A percentile compares a stretch with the other conserved stretches of the same genome.
These are phyloP conservation scores for Apodospora peruviana DNA, from an alignment of 495 filamentous ascomycete genomes.

Conservation along the genomic window DNA sequence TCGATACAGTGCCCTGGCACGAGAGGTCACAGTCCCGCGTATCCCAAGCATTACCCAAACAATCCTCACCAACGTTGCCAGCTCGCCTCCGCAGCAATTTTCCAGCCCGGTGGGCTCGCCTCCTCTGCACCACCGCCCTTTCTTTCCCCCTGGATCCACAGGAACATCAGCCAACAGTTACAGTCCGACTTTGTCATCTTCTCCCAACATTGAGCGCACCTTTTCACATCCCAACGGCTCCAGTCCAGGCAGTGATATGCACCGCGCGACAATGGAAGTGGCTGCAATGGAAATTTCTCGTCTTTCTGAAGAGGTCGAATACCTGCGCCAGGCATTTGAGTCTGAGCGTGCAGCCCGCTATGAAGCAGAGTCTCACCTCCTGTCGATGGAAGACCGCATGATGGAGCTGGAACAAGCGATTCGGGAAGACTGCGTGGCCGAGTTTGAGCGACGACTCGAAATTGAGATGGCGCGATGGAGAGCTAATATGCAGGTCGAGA, in stretches of 20 bases:
- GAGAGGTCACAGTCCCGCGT: slow-evolving; percentile 88
- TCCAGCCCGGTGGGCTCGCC: slow-evolving; percentile 32
- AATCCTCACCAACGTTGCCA: slow-evolving; percentile 23
- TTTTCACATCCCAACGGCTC: slow-evolving; percentile 34
- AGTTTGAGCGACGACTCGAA: slow-evolving; percentile 75
- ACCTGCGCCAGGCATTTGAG: slow-evolving; percentile 56
- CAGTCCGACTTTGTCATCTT: slow-evolving; percentile 12
- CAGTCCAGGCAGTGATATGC: slow-evolving; percentile 45
- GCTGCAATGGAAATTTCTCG: slow-evolving; percentile 69
- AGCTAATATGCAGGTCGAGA: slow-evolving; percentile 63
- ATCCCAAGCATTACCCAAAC: slow-evolving; percentile 65
- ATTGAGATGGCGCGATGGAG: slow-evolving; percentile 73
- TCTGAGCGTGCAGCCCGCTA: slow-evolving; percentile 50
- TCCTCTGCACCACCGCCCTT: slow-evolving; percentile 21
- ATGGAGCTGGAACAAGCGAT: slow-evolving; percentile 74
- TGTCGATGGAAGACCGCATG: slow-evolving; percentile 60
- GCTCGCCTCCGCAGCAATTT: slow-evolving; percentile 15
- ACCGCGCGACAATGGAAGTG: slow-evolving; percentile 66
- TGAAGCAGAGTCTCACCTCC: slow-evolving; percentile 53
- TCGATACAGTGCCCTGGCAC: slow-evolving; percentile 87
- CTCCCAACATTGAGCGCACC: slow-evolving; percentile 19
- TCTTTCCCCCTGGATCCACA: slow-evolving; percentile 27
- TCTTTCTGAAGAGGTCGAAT: slow-evolving; percentile 71
- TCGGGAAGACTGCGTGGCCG: slow-evolving; percentile 80
- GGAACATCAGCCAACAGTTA: background rate